phyloP scores from a whole-genome alignment of 768 basidiomycete species.

The Leccinellum luteum region DNA sequence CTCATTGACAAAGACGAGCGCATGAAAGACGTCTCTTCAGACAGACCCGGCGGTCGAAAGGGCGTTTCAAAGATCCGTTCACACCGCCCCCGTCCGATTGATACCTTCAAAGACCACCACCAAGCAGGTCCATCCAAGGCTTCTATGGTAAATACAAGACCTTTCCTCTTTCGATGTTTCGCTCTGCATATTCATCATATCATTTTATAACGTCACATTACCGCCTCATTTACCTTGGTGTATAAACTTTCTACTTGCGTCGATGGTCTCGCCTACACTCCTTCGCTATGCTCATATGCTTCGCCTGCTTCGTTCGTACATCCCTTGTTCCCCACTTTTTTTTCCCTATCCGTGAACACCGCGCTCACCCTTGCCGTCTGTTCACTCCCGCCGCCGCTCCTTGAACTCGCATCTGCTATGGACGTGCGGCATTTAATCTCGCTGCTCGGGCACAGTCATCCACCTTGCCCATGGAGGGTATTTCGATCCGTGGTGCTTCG shows the following conservation, averaged over 20 bases:
- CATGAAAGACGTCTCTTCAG: constrained; percentile 67
- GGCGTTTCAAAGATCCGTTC: constrained; percentile 57
- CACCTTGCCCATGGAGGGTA: constrained; percentile 43
- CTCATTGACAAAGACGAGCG: constrained; percentile 73
- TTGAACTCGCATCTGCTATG: constrained; percentile 22
- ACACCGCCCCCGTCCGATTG: constrained; percentile 59
- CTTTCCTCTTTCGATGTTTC: constrained; percentile 28
- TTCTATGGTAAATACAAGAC: constrained; percentile 67
- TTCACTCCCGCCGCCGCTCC: constrained; percentile 27
- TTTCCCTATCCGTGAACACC: constrained; percentile 25
- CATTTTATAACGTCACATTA: constrained; percentile 24
- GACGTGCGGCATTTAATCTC: constrained; percentile 34
- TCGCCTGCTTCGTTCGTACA: constrained; percentile 7
- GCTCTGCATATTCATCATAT: constrained; percentile 25
- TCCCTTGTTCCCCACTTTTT: background rate
- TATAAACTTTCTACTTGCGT: constrained; percentile 16
- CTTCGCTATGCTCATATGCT: constrained; percentile 12
- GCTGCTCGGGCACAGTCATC: constrained; percentile 38
- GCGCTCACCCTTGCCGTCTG: constrained; percentile 38
- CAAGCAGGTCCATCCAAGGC: constrained; percentile 42
- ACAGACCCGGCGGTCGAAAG: constrained; percentile 72
- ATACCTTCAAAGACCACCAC: constrained; percentile 50
- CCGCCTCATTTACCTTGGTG: constrained; percentile 16
- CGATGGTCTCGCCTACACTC: constrained; percentile 12
- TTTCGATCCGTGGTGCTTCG: constrained; percentile 67